These are phyloP conservation scores for Pyrenopolyporus hunteri DNA, from an alignment of 495 filamentous ascomycete genomes.

Conservation along the genomic window DNA sequence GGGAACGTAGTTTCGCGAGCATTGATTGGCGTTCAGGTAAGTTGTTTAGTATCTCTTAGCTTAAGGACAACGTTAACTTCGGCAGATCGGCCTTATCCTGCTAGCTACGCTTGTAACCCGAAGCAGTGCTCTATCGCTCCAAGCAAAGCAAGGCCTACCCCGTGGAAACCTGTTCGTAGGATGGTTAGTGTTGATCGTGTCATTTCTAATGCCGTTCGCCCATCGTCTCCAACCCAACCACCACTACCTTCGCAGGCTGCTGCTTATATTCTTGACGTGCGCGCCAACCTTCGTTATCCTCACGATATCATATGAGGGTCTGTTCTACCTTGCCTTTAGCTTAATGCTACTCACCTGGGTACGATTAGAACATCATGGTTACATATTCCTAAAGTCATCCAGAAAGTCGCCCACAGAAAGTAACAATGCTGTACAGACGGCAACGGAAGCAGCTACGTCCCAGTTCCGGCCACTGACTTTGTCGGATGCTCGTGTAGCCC, in stretches of 20 bases:
- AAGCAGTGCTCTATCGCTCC: conserved; percentile 79
- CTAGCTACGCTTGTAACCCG: conserved; percentile 86
- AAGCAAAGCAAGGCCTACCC: conserved; percentile 87
- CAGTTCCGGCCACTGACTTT: conserved; percentile 76
- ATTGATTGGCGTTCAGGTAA: conserved; percentile 54
- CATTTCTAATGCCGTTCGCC: conserved; percentile 78
- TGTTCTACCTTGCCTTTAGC: conserved; percentile 94
- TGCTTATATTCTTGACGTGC: conserved; percentile 92
- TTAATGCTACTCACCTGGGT: conserved; percentile 88
- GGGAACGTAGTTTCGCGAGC: conserved; percentile 43
- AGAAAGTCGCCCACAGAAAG: conserved; percentile 32
- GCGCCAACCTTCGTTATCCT: conserved; percentile 94
- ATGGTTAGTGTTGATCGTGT: conserved; percentile 84
- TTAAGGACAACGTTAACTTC: conserved; percentile 31
- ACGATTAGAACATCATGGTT: conserved; percentile 80
- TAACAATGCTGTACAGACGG: conserved; percentile 34
- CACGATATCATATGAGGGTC: conserved; percentile 95
- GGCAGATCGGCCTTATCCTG: conserved; percentile 76
- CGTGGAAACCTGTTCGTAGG: conserved; percentile 86
- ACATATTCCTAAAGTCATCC: conserved; percentile 56
- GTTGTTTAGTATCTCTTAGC: conserved; percentile 11
- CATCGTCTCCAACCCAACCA: conserved; percentile 82
- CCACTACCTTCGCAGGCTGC: conserved; percentile 87
- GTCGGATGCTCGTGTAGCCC: conserved; percentile 80
- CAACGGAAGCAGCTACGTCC: conserved; percentile 10